Conservation (phyloP, 2,329 filamentous ascomycete genomes). For the Bipolaris zeicola region DNA sequence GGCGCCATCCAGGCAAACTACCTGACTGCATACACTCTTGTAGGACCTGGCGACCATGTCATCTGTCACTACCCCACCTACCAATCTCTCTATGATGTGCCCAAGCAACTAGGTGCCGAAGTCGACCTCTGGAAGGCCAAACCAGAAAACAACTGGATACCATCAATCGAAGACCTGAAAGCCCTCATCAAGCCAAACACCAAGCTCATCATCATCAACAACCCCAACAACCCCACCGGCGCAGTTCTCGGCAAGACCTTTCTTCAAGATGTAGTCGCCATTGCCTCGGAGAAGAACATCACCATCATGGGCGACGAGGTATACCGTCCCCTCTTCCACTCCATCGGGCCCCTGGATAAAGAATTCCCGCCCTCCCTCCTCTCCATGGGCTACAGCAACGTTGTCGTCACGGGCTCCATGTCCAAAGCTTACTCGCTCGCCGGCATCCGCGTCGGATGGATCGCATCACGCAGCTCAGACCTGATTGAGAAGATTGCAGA, state of each 20-base stretch:
- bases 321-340: constrained; percentile 82
- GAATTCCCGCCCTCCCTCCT: constrained; percentile 71
- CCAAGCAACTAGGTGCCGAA: constrained; percentile 74
- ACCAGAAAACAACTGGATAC: constrained; percentile 67
- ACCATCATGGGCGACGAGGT: constrained; percentile 79
- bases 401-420: constrained; percentile 77
- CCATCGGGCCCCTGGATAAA: constrained; percentile 59
- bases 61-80: constrained; percentile 85
- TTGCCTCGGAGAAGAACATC: constrained; percentile 68
- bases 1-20: constrained; percentile 88
- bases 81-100: constrained; percentile 80
- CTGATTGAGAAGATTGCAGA: constrained; percentile 68
- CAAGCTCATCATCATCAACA: constrained; percentile 73
- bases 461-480: constrained; percentile 67
- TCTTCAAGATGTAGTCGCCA: constrained; percentile 65
- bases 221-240: constrained; percentile 84
- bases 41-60: constrained; percentile 78
- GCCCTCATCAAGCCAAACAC: constrained; percentile 69
- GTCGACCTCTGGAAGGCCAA: constrained; percentile 77
- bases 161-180: constrained; percentile 70
- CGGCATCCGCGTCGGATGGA: constrained; percentile 82
- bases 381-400: constrained; percentile 72
- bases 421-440: constrained; percentile 86
- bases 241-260: constrained; percentile 67
- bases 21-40: constrained; percentile 72